phyloP scores from a whole-genome alignment of 345 rosid genomes.

The Syzygium oleosum region DNA sequence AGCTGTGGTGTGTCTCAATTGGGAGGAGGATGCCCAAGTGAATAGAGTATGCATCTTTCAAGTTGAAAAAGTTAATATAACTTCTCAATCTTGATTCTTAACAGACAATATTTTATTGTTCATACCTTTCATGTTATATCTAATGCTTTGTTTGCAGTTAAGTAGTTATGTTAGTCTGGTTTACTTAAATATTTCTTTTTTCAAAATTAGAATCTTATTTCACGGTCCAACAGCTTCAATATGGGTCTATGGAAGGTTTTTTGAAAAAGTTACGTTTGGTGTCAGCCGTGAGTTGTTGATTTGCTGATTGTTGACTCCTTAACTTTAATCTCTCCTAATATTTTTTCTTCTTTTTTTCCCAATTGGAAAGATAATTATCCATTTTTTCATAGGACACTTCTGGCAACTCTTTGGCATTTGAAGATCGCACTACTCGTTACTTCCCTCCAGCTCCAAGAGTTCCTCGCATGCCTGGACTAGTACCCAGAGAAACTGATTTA shows the following conservation, averaged over 20 bases:
- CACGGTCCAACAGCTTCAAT: background rate
- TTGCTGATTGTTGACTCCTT: background rate
- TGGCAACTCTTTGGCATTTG: slow-evolving; percentile 34
- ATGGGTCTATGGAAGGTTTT: background rate
- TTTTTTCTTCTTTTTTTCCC: background rate
- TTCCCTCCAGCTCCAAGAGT: slow-evolving; percentile 88
- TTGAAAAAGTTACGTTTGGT: background rate
- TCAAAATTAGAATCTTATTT: background rate
- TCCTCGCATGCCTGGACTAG: slow-evolving; percentile 75
- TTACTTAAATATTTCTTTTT: background rate
- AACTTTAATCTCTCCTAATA: background rate
- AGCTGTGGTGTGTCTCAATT: slow-evolving; percentile 82
- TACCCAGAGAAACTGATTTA: slow-evolving; percentile 74
- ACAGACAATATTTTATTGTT: background rate
- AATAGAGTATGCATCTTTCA: slow-evolving; percentile 22
- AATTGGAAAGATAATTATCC: background rate
- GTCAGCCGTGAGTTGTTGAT: background rate
- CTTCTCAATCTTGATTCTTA: background rate
- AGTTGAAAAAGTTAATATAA: background rate
- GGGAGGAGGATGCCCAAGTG: slow-evolving; percentile 74
- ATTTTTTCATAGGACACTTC: slow-evolving; percentile 29
- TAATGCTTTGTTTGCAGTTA: background rate
- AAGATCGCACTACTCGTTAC: slow-evolving; percentile 83
- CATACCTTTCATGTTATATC: background rate
- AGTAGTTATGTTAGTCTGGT: background rate